Evolutionary conservation across 1,284 basidiomycete species (phyloP).

Genomic region (Marasmius sp.): DNA sequence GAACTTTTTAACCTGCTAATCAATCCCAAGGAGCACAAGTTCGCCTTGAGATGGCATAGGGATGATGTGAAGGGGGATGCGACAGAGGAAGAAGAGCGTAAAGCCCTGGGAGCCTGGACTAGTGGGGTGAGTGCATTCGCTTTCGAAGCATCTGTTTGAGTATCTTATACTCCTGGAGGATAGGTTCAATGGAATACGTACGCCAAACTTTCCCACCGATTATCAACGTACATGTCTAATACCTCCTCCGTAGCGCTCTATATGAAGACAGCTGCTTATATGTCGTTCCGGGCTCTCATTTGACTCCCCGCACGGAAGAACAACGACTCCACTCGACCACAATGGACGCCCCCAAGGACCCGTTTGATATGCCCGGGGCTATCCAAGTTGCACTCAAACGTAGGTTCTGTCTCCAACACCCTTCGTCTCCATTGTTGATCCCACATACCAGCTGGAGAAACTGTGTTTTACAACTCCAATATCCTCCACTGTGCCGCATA

Average conservation of each 20-base stretch:
- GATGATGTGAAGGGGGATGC: slow-evolving; percentile 74
- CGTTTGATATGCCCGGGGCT: slow-evolving; percentile 70
- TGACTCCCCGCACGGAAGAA: slow-evolving; percentile 51
- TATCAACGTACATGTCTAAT: not conserved
- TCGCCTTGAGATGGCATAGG: slow-evolving; percentile 82
- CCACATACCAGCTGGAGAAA: slow-evolving; percentile 53
- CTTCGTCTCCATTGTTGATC: not conserved
- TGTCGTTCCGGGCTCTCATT: slow-evolving; percentile 74
- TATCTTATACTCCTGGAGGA: no score
- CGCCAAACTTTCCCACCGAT: slow-evolving; percentile 16
- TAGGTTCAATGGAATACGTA: slow-evolving; percentile 86
- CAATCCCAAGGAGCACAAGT: slow-evolving; percentile 66
- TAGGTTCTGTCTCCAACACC: slow-evolving; percentile 28
- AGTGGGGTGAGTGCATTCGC: slow-evolving; percentile 54
- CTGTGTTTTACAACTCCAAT: slow-evolving; percentile 82
- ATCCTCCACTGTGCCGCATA: slow-evolving; percentile 78
- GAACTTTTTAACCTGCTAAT: slow-evolving; percentile 82
- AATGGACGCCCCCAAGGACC: slow-evolving; percentile 53
- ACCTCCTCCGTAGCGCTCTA: slow-evolving; percentile 49
- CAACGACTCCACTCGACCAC: slow-evolving; percentile 63
- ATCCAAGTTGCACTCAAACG: slow-evolving; percentile 61
- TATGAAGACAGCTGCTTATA: slow-evolving; percentile 76
- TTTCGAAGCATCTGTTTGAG: no score
- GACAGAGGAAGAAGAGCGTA: slow-evolving; percentile 61
- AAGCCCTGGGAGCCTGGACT: slow-evolving; percentile 61